These are phyloP conservation scores for Thamnidium elegans DNA, from an alignment of 192 early-diverging fungal genomes.

Conservation along the genomic window DNA sequence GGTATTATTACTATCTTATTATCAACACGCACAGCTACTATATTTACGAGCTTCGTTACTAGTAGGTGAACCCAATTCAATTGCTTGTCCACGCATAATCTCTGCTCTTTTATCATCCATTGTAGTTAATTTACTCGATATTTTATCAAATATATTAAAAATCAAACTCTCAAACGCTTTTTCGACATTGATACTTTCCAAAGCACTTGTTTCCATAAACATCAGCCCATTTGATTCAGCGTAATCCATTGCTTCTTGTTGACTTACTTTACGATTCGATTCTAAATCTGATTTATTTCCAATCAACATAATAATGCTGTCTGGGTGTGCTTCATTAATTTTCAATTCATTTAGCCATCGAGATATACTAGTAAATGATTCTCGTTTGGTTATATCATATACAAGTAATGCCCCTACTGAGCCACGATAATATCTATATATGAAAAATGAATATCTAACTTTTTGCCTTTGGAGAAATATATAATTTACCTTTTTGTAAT, in stretches of 20 bases:
- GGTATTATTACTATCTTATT: not conserved
- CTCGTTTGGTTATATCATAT: constrained; percentile 61
- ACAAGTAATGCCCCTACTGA: constrained; percentile 75
- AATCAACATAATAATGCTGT: constrained; percentile 85
- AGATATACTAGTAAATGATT: constrained; percentile 66
- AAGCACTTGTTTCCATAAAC: constrained; percentile 78
- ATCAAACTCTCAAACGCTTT: constrained; percentile 58
- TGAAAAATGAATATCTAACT: not conserved
- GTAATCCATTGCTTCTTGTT: constrained; percentile 84
- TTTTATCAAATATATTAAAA: constrained; percentile 9
- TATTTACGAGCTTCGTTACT: not conserved
- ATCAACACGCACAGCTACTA: not conserved
- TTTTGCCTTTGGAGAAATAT: not conserved
- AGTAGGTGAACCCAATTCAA: not conserved
- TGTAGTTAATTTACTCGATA: constrained; percentile 5
- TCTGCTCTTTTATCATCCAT: constrained; percentile 12
- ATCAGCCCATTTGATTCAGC: constrained; percentile 78
- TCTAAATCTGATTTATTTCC: constrained; percentile 90
- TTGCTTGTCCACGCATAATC: constrained; percentile 1
- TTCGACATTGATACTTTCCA: constrained; percentile 77
- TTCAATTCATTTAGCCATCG: constrained; percentile 86
- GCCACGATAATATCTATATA: constrained; percentile 74
- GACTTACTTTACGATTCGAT: constrained; percentile 62
- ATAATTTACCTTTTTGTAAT: constrained; percentile 48
- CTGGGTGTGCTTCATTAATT: constrained; percentile 84